Evolutionary conservation across 257 asterid genomes (phyloP).

Genomic region (Petrea volubilis): DNA sequence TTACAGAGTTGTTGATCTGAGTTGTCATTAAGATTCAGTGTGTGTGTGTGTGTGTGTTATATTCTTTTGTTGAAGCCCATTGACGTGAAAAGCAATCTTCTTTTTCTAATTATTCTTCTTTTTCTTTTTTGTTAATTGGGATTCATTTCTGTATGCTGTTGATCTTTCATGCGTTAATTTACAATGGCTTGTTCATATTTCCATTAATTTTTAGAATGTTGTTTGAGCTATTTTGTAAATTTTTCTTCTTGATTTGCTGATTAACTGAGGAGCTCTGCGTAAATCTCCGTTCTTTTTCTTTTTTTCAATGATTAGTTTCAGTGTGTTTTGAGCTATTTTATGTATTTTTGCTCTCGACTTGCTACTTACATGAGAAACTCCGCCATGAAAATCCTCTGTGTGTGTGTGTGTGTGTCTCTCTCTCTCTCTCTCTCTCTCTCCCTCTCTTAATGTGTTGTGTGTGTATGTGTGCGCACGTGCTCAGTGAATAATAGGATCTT

Average conservation of each 20-base stretch:
- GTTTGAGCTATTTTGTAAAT: slow-evolving; percentile 1
- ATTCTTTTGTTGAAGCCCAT: background rate
- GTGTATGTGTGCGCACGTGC: too few species aligned
- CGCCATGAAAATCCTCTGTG: too few species aligned
- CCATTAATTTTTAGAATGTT: slow-evolving; percentile 3
- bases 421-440: too few species aligned
- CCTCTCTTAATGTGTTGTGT: too few species aligned
- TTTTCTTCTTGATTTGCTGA: slow-evolving; percentile 20
- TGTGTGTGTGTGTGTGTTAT: too few species aligned
- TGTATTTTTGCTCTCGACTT: background rate
- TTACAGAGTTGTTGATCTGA: slow-evolving; percentile 20
- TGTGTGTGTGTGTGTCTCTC: too few species aligned
- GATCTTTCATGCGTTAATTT: slow-evolving; percentile 6
- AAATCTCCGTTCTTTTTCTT: background rate
- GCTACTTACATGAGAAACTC: background rate
- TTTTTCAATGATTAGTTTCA: too few species aligned
- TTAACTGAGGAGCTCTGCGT: background rate
- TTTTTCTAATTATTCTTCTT: background rate
- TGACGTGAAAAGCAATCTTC: background rate
- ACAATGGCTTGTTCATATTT: slow-evolving; percentile 23
- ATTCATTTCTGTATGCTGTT: background rate
- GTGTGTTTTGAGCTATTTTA: background rate
- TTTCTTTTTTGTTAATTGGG: background rate
- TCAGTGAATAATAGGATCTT: slow-evolving; percentile 6
- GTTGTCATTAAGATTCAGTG: slow-evolving; percentile 17